Percentiles rank a stretch among this genome's conserved stretches.
Conservation (phyloP, 2,329 filamentous ascomycete genomes). For the Knoxdaviesia proteae region DNA sequence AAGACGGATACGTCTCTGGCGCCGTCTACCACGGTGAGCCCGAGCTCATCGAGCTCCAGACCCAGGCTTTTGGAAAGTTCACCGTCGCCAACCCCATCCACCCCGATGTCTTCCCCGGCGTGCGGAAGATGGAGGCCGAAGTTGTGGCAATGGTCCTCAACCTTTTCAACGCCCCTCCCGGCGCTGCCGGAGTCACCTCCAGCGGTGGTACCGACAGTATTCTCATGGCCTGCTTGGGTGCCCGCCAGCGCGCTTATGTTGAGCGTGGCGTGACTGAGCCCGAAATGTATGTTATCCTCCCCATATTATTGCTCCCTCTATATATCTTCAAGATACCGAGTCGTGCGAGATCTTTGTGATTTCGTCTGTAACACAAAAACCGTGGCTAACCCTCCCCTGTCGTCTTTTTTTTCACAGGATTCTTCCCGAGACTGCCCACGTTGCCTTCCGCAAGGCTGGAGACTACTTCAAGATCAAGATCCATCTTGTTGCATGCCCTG, state of each 20-base stretch:
- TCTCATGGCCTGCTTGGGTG: slow-evolving; percentile 80
- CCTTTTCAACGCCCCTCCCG: slow-evolving; percentile 76
- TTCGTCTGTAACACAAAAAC: too few relatives aligned
- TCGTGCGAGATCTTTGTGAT: too few relatives aligned
- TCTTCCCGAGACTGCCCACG: slow-evolving; percentile 81
- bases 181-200: slow-evolving; percentile 72
- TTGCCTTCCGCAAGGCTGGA: slow-evolving; percentile 86
- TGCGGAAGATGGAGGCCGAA: slow-evolving; percentile 98
- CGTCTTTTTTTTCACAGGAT: slow-evolving; percentile 36
- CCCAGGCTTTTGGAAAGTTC: slow-evolving; percentile 83
- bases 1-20: slow-evolving; percentile 83
- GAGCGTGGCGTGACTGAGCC: slow-evolving; percentile 82
- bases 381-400: too few relatives aligned
- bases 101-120: slow-evolving; percentile 92
- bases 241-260: slow-evolving; percentile 67
- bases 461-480: slow-evolving; percentile 95
- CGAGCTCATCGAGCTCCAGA: slow-evolving; percentile 63
- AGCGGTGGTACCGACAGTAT: slow-evolving; percentile 93
- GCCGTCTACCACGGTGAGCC: slow-evolving; percentile 91
- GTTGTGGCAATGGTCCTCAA: slow-evolving; percentile 85
- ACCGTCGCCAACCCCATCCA: slow-evolving; percentile 93
- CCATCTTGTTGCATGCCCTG: slow-evolving; percentile 72
- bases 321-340: too few relatives aligned
- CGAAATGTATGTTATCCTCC: slow-evolving; percentile 54
- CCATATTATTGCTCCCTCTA: too few relatives aligned